phyloP scores from a whole-genome alignment of 495 filamentous ascomycete species.

The Neurospora sp. region DNA sequence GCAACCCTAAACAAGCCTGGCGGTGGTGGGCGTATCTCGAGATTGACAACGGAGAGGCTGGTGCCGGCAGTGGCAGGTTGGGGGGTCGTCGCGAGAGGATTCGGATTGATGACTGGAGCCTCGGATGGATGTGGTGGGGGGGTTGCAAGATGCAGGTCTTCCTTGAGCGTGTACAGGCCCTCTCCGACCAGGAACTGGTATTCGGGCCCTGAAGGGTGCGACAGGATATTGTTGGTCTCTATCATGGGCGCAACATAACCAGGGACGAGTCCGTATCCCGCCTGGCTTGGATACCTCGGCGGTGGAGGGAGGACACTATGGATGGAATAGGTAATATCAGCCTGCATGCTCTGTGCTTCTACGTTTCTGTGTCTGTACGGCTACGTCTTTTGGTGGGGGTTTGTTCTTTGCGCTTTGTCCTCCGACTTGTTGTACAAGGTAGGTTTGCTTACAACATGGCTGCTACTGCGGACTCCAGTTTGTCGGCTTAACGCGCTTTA shows the following conservation, averaged over 20 bases:
- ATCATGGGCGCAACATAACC: conserved; percentile 59
- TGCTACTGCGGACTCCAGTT: background rate
- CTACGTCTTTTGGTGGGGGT: background rate
- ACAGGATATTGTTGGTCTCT: conserved; percentile 85
- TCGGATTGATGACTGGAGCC: conserved; percentile 71
- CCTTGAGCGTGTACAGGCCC: conserved; percentile 81
- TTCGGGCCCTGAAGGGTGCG: conserved; percentile 67
- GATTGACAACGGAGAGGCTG: conserved; percentile 66
- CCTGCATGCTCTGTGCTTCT: background rate
- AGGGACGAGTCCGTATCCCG: conserved; percentile 52
- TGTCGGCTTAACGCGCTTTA: background rate
- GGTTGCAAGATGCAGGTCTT: conserved; percentile 85
- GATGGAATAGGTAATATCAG: background rate
- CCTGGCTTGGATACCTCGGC: conserved; percentile 64
- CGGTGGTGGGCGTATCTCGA: conserved; percentile 51
- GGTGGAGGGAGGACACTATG: conserved; percentile 73
- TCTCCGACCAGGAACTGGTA: conserved; percentile 84
- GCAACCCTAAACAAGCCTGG: conserved; percentile 42
- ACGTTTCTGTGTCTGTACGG: background rate
- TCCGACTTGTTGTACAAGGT: background rate
- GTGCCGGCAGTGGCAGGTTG: conserved; percentile 74
- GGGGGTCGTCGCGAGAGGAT: conserved; percentile 77
- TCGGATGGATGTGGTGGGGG: conserved; percentile 93
- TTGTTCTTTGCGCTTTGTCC: background rate
- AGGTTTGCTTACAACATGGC: background rate